Percentiles rank a stretch among this genome's conserved stretches.
These are phyloP conservation scores for Candida pseudoglaebosa DNA, from an alignment of 805 yeast genomes.

Conservation along the genomic window DNA sequence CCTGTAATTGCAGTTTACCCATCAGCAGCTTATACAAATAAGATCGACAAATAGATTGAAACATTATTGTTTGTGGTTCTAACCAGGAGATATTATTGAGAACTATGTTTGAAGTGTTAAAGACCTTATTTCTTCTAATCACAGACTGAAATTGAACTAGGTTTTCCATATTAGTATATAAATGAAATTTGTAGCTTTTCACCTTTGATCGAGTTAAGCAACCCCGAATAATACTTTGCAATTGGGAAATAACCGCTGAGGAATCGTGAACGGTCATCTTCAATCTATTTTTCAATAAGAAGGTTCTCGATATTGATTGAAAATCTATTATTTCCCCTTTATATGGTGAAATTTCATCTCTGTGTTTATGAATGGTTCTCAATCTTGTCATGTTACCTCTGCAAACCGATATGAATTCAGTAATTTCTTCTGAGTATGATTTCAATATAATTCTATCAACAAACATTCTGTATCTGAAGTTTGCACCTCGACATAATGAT, in stretches of 20 bases:
- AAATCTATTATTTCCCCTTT: slow-evolving; percentile 31
- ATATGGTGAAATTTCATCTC: slow-evolving; percentile 28
- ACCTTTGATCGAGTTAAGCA: slow-evolving; percentile 21
- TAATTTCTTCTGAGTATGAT: slow-evolving; percentile 50
- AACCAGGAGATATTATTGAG: slow-evolving; percentile 19
- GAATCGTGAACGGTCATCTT: slow-evolving; percentile 11
- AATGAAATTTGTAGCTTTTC: slow-evolving; percentile 8
- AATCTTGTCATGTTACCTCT: slow-evolving; percentile 45
- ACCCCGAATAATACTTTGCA: slow-evolving; percentile 47
- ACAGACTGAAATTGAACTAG: slow-evolving; percentile 39
- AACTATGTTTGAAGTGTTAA: slow-evolving; percentile 17
- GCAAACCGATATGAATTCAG: slow-evolving; percentile 45
- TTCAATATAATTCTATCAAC: slow-evolving; percentile 60
- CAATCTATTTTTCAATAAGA: slow-evolving; percentile 12
- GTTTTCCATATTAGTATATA: slow-evolving; percentile 11
- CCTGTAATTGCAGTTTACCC: slow-evolving; percentile 15
- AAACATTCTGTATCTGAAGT: slow-evolving; percentile 58
- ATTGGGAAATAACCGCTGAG: slow-evolving; percentile 17
- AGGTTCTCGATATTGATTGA: slow-evolving; percentile 36
- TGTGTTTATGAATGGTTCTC: slow-evolving; percentile 29
- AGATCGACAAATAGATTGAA: slow-evolving; percentile 31
- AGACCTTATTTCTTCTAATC: slow-evolving; percentile 18
- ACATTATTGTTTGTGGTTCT: slow-evolving; percentile 18
- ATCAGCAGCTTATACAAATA: slow-evolving; percentile 16
- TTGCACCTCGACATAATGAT: slow-evolving; percentile 66